phyloP scores from a whole-genome alignment of 805 yeast genomes.

The Yamadazyma endophytica region DNA sequence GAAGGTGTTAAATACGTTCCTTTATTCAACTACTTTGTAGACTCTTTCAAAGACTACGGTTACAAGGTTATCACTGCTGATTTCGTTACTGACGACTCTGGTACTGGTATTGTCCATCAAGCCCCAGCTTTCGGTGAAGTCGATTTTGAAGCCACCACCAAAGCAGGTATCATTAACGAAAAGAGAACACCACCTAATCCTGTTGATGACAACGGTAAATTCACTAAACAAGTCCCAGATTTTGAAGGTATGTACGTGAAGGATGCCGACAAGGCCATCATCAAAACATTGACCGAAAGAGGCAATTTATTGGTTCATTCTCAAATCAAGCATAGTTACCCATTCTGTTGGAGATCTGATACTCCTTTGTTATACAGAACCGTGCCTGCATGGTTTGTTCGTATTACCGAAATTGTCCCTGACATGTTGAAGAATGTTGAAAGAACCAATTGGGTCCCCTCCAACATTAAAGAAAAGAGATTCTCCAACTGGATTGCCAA shows the following conservation, averaged over 20 bases:
- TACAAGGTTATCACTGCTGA: slow-evolving; percentile 79
- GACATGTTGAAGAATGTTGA: slow-evolving; percentile 84
- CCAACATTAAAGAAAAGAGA: slow-evolving; percentile 85
- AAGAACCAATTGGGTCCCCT: slow-evolving; percentile 93
- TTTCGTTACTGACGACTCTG: slow-evolving; percentile 89
- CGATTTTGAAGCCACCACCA: slow-evolving; percentile 82
- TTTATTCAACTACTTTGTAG: slow-evolving; percentile 74
- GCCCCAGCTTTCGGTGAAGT: slow-evolving; percentile 99
- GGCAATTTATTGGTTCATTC: slow-evolving; percentile 73
- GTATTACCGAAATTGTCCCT: slow-evolving; percentile 83
- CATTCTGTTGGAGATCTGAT: slow-evolving; percentile 99
- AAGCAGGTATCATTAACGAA: slow-evolving; percentile 69
- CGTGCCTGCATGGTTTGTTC: slow-evolving; percentile 98
- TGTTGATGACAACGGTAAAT: slow-evolving; percentile 87
- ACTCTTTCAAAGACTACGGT: slow-evolving; percentile 69
- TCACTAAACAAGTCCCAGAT: slow-evolving; percentile 70
- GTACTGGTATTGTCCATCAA: slow-evolving; percentile 99
- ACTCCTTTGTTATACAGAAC: slow-evolving; percentile 95
- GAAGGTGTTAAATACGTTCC: slow-evolving; percentile 81
- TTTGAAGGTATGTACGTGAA: slow-evolving; percentile 85
- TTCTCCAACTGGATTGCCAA: slow-evolving; percentile 97
- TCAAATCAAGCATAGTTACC: slow-evolving; percentile 93
- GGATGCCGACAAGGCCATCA: slow-evolving; percentile 90
- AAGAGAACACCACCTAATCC: slow-evolving; percentile 83
- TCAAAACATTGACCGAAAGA: slow-evolving; percentile 71